Conservation (phyloP, 2,329 filamentous ascomycete species). For the Grosmannia clavigera region DNA sequence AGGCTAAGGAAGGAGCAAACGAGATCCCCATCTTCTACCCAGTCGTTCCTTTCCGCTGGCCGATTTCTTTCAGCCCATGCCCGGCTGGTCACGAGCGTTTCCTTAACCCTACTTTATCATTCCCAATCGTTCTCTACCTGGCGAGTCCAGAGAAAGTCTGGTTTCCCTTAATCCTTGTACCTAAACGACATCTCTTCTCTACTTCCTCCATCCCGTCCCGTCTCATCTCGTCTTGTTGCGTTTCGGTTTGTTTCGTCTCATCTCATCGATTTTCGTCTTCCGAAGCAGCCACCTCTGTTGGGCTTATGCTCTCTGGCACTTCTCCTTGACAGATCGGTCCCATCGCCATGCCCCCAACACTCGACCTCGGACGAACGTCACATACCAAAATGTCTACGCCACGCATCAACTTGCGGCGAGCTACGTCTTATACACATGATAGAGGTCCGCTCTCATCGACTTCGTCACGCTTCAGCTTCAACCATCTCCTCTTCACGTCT, state of each 20-base stretch:
- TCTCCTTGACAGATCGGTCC: background rate
- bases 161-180: background rate
- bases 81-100: background rate
- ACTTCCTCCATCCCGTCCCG: background rate
- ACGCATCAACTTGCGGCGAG: conserved; percentile 45
- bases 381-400: conserved; percentile 40
- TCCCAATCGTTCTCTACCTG: background rate
- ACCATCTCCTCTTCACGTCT: conserved; percentile 52
- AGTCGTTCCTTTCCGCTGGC: background rate
- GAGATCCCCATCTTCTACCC: background rate
- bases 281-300: background rate
- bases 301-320: background rate
- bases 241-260: background rate
- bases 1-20: background rate
- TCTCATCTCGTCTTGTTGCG: background rate
- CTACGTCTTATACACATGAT: conserved; percentile 45
- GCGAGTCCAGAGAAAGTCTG: background rate
- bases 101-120: background rate
- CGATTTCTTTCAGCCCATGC: background rate
- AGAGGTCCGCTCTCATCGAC: conserved; percentile 44
- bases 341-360: conserved; percentile 29
- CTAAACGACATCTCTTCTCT: background rate
- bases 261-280: background rate
- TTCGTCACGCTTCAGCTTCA: conserved; percentile 52
- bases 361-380: conserved; percentile 30